Conservation (phyloP, 2,329 filamentous ascomycete genomes). For the Aspergillus sp. region DNA sequence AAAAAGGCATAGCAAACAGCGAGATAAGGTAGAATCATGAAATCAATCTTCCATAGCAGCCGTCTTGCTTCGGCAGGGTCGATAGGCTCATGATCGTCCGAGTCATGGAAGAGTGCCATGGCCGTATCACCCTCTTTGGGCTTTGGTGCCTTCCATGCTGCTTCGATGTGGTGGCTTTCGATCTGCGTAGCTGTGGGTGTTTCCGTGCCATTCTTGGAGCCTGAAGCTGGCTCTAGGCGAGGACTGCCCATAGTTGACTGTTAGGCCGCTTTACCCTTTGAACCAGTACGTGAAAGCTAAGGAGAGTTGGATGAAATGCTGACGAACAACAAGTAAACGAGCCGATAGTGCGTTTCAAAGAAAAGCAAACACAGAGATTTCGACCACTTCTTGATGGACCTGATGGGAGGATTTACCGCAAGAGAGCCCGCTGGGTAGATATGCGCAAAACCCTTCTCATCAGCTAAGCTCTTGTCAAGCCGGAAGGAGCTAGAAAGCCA, state of each 20-base stretch:
- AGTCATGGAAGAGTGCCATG: constrained; percentile 50
- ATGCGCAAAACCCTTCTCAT: not conserved
- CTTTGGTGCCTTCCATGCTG: constrained; percentile 30
- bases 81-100: constrained; percentile 48
- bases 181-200: constrained; percentile 27
- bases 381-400: not conserved
- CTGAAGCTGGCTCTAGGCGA: constrained; percentile 6
- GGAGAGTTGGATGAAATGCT: not conserved
- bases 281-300: not conserved
- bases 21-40: constrained; percentile 59
- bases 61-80: constrained; percentile 49
- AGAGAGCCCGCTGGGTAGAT: not conserved
- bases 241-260: constrained; percentile 13
- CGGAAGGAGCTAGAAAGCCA: not conserved
- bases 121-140: constrained; percentile 50
- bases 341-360: not conserved
- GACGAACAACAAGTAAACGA: not conserved
- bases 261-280: not conserved
- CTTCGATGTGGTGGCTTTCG: constrained; percentile 23
- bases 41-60: constrained; percentile 57
- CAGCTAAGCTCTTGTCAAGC: not conserved
- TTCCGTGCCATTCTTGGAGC: constrained; percentile 24
- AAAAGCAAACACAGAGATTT: not conserved
- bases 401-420: not conserved
- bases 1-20: constrained; percentile 56